A percentile compares a stretch with the other conserved stretches of the same genome.
phyloP scores from a whole-genome alignment of 345 rosid genomes.

The Erodium maritimum region DNA sequence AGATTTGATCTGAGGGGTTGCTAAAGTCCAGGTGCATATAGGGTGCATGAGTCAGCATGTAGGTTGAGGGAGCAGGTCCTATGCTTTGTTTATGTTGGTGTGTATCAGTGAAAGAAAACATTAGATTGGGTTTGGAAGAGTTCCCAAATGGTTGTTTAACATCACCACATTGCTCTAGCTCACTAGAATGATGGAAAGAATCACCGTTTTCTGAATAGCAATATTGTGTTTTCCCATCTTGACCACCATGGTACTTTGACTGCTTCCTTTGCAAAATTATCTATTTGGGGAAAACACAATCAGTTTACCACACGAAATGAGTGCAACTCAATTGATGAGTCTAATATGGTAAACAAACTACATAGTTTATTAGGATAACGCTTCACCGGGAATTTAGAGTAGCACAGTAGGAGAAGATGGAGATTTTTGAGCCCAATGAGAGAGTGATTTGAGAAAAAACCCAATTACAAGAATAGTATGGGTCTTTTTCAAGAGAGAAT shows the following conservation, averaged over 20 bases:
- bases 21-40: constrained; percentile 18
- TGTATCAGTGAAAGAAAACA: constrained; percentile 16
- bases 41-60: constrained; percentile 13
- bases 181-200: constrained; percentile 23
- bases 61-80: constrained; percentile 21
- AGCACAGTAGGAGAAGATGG: too few species aligned
- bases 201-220: constrained; percentile 26
- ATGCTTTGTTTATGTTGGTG: constrained; percentile 14
- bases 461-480: too few species aligned
- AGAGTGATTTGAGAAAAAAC: too few species aligned
- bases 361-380: too few species aligned
- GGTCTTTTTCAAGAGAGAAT: too few species aligned
- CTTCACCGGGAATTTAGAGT: too few species aligned
- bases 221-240: constrained; percentile 33
- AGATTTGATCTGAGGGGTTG: constrained; percentile 35
- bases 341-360: too few species aligned
- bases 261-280: constrained; percentile 31
- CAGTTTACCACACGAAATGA: too few species aligned
- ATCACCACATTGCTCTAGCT: constrained; percentile 23
- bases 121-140: constrained; percentile 15
- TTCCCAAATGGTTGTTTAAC: constrained; percentile 14
- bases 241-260: constrained; percentile 22
- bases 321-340: too few species aligned
- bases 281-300: constrained; percentile 3
- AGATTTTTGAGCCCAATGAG: too few species aligned